Evolutionary conservation across 116 monocot genomes (phyloP).

Genomic region (Phalaenopsis hybrid): DNA sequence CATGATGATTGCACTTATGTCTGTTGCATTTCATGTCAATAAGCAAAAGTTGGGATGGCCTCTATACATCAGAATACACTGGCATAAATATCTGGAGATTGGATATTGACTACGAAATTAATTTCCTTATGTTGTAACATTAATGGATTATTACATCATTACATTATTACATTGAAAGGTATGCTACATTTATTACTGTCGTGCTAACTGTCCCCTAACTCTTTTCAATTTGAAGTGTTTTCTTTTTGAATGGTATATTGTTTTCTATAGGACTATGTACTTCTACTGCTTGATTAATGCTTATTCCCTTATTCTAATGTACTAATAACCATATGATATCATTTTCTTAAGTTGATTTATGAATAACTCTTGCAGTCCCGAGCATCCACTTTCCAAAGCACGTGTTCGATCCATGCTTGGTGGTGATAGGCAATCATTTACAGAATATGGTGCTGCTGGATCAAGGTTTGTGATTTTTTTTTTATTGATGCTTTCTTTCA

Average conservation of each 20-base stretch:
- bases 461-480: slow-evolving; percentile 51
- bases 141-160: neutral
- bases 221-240: neutral
- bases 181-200: neutral
- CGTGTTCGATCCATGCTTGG: slow-evolving; percentile 72
- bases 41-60: neutral
- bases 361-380: slow-evolving; percentile 59
- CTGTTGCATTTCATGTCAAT: neutral
- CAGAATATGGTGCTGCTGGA: slow-evolving; percentile 49
- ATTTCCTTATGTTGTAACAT: neutral
- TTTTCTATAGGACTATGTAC: neutral
- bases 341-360: neutral
- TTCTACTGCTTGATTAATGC: neutral
- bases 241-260: neutral
- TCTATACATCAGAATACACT: neutral
- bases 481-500: neutral
- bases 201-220: neutral
- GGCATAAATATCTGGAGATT: neutral
- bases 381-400: slow-evolving; percentile 68
- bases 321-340: neutral
- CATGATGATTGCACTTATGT: neutral
- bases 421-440: slow-evolving; percentile 62
- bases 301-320: neutral
- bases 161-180: slow-evolving; percentile 5
- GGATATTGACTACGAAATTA: neutral